Evolutionary conservation across 805 yeast species (phyloP).

Genomic region (Trichomonascus vanleenenianus): DNA sequence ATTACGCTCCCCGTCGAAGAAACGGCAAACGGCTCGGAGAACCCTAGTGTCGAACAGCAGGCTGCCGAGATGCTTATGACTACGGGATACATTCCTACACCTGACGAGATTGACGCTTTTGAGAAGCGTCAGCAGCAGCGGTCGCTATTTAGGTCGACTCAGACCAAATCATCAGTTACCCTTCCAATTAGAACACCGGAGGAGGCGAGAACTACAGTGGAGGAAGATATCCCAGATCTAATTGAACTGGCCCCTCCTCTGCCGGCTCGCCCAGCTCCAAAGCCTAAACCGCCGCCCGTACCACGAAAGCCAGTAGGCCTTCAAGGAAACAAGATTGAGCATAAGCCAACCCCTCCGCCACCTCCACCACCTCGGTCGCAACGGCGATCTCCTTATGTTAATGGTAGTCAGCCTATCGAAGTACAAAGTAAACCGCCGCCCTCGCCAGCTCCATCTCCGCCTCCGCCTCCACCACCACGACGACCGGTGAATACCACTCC

Average conservation of each 20-base stretch:
- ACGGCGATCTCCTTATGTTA: not conserved
- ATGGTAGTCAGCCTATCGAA: constrained; percentile 14
- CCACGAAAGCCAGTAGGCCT: constrained; percentile 25
- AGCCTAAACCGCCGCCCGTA: constrained; percentile 19
- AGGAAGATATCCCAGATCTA: not conserved
- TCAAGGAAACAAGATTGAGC: not conserved
- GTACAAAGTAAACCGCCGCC: not conserved
- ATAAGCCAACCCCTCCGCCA: constrained; percentile 26
- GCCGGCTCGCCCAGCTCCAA: constrained; percentile 2
- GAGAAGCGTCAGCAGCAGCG: not conserved
- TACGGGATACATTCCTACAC: constrained; percentile 25
- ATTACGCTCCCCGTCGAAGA: constrained; percentile 37
- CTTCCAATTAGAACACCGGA: no score
- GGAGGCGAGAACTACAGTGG: not conserved
- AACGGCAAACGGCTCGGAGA: constrained; percentile 17
- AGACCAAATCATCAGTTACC: no score
- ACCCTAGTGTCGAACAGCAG: constrained; percentile 3
- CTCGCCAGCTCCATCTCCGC: constrained; percentile 15
- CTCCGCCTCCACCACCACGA: constrained; percentile 16
- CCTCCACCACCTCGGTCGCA: constrained; percentile 10
- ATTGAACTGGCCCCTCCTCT: not conserved
- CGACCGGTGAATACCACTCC: constrained; percentile 16
- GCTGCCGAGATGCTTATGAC: constrained; percentile 9
- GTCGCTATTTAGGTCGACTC: no score
- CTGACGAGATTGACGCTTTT: constrained; percentile 19